Conservation (phyloP, 192 early-diverging fungal species). For the Coemansia reversa region DNA sequence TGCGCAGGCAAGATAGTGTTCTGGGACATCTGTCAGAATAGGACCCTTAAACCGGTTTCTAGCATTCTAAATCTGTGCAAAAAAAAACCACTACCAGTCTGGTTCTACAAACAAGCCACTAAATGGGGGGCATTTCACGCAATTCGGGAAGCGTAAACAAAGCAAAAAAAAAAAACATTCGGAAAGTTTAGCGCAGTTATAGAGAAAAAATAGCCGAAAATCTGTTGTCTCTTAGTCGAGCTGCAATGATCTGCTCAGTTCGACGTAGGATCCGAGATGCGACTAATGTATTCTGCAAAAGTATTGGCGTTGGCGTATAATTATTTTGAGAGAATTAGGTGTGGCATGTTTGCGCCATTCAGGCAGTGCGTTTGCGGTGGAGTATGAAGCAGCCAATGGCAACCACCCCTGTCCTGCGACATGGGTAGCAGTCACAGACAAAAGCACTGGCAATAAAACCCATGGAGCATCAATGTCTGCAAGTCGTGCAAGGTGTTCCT, state of each 20-base stretch:
- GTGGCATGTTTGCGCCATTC: no score
- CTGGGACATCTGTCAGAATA: background rate
- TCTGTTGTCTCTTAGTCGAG: background rate
- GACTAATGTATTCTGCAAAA: background rate
- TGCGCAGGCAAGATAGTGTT: background rate
- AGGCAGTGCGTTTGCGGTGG: no score
- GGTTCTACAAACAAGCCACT: background rate
- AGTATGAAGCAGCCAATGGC: no score
- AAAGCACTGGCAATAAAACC: no score
- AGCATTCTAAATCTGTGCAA: background rate
- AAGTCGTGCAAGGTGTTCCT: no score
- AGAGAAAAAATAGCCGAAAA: background rate
- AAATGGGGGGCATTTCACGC: background rate
- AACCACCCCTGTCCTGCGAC: no score
- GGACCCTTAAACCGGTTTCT: background rate
- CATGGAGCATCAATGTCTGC: no score
- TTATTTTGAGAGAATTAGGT: no score
- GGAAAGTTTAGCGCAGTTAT: background rate
- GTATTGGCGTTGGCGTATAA: no score
- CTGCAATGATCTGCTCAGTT: background rate
- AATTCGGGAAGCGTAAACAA: background rate
- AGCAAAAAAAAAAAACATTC: background rate
- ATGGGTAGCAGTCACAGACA: no score
- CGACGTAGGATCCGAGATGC: background rate
- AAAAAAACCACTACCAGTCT: background rate